Evolutionary conservation across 345 rosid species (phyloP), one percentile per base, ranked within the genome.

Genomic region (Aegle marmelos): DNA sequence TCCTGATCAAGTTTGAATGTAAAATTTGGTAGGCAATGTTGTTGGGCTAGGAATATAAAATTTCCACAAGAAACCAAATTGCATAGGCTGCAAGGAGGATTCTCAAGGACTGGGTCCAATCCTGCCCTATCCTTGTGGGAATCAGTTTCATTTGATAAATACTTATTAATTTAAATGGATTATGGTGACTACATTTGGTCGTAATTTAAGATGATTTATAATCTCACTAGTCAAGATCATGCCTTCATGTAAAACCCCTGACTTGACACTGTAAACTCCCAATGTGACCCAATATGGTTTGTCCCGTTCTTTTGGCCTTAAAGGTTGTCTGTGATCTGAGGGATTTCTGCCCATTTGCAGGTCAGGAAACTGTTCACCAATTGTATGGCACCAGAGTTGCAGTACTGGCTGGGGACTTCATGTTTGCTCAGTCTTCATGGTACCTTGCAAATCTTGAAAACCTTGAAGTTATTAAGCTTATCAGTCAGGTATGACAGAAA

Each of bases 371-470:
- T 0, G 92, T 96, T 81, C 98, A 96, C 75, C 90, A 94, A 79
- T 77, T 89, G 7, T 94, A 82, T 1, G 99, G 98, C 61, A 92
- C 98, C 36, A 91, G 99, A 83, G 91, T 96, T 27, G 97, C 98
- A 7, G 89, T 94, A 48, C 80, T 96, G 84, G 98, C 97, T 34
- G 98, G 97, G 74, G 99, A 96, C 75, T 96, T 91, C 83, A 91
- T 94, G 98, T 96, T 94, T 86, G 98, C 97, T 85, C 99, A 96
- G 85, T 92, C 99, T 4, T 96, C 98, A 19, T 94, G 99, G 98
- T 94, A 90, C 86, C 89, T 96, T 1, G 98, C 99, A 28, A 96
- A 94, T 83, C 97, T 96, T 7, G 99, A 94, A 82, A 96, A 92
- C 81, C 85, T 96, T 14, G 90, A 94, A 85, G 97, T 94, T 83